Conservation (phyloP, 202 grass and related monocot genomes). For the Musa balbisiana region DNA sequence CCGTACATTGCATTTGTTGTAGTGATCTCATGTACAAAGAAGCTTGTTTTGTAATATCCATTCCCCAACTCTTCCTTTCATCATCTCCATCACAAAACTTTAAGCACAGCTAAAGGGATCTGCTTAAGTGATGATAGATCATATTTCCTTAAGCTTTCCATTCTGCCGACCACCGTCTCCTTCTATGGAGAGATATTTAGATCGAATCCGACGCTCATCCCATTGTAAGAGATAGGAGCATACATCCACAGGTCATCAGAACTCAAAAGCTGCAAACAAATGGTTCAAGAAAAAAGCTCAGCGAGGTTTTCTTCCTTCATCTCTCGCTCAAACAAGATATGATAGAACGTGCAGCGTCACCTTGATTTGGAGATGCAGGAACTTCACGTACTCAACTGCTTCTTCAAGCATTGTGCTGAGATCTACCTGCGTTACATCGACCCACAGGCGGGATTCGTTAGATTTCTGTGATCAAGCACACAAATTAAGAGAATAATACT, state of each 20-base stretch:
- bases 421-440: neutral
- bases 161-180: no score
- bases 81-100: no score
- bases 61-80: no score
- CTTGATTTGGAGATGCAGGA: neutral
- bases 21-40: no score
- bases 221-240: neutral
- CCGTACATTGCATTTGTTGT: no score
- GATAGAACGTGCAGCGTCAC: neutral
- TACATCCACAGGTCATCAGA: slow-evolving; percentile 1
- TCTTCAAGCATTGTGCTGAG: no score
- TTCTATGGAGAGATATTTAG: neutral
- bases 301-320: neutral
- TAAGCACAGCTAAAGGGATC: no score
- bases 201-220: neutral
- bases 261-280: neutral
- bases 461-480: neutral
- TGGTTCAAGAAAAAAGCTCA: neutral
- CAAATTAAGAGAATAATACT: neutral
- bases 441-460: neutral
- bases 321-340: neutral
- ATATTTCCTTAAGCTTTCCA: no score
- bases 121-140: no score
- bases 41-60: no score
- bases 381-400: no score